A percentile compares a stretch with the other conserved stretches of the same genome.
These are phyloP conservation scores for Afroboletus lepidellus DNA, from an alignment of 1,284 basidiomycete genomes.

Conservation along the genomic window DNA sequence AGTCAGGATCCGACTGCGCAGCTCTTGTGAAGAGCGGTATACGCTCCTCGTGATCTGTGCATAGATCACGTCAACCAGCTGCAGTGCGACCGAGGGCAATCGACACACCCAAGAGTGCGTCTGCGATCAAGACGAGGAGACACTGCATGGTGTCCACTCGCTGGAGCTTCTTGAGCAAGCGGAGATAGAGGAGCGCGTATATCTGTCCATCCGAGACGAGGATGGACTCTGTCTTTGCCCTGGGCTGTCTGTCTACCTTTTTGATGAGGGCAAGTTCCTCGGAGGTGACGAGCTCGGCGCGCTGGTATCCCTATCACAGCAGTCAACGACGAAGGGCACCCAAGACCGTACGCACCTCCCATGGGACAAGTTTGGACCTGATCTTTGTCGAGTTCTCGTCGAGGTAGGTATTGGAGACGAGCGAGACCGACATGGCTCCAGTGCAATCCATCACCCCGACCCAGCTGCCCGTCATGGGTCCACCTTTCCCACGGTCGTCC, in stretches of 20 bases:
- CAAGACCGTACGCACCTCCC: conserved; percentile 70
- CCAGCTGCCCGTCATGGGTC: neutral
- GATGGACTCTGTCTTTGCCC: conserved; percentile 69
- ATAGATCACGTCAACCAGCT: neutral
- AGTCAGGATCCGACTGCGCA: conserved; percentile 64
- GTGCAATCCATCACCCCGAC: conserved; percentile 1
- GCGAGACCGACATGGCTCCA: conserved; percentile 68
- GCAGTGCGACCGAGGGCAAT: neutral
- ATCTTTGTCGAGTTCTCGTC: conserved; percentile 88
- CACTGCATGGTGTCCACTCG: conserved; percentile 93
- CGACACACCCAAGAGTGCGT: conserved; percentile 77
- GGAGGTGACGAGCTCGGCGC: conserved; percentile 85
- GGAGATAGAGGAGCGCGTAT: conserved; percentile 89
- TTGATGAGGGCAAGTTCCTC: conserved; percentile 92
- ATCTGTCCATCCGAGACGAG: conserved; percentile 76
- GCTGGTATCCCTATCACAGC: conserved; percentile 81
- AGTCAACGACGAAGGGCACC: conserved; percentile 14
- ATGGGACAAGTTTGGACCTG: conserved; percentile 87
- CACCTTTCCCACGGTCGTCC: conserved; percentile 9
- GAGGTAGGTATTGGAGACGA: conserved; percentile 86
- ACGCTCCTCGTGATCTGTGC: conserved; percentile 72
- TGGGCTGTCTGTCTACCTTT: conserved; percentile 81
- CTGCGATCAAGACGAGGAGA: conserved; percentile 87
- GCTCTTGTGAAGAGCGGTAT: conserved; percentile 70
- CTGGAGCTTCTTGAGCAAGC: conserved; percentile 89